phyloP scores from a whole-genome alignment of 768 basidiomycete genomes.

The Gloeophyllum trabeum region DNA sequence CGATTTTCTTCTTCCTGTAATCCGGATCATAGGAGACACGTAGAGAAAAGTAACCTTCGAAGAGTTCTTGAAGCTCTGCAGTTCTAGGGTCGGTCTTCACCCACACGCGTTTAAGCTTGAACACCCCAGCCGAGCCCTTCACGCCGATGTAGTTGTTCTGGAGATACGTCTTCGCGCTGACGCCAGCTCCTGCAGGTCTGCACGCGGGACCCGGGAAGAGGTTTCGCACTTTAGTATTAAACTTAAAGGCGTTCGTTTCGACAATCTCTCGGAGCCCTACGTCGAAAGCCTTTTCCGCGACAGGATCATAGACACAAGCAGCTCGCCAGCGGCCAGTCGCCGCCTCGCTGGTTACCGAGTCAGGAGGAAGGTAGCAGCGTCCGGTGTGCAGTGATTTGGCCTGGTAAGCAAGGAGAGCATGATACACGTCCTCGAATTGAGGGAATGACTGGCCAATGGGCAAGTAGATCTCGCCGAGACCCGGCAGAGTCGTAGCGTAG shows the following conservation, averaged over 20 bases:
- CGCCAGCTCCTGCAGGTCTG: neutral
- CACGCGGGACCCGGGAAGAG: neutral
- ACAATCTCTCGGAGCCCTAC: neutral
- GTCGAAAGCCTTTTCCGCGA: neutral
- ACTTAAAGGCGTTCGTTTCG: neutral
- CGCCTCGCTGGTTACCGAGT: neutral
- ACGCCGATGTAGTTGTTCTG: neutral
- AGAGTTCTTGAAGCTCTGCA: neutral
- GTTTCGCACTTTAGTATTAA: neutral
- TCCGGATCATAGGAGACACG: neutral
- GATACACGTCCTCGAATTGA: neutral
- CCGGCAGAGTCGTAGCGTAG: neutral
- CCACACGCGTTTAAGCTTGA: neutral
- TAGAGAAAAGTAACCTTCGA: neutral
- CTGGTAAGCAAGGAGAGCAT: neutral
- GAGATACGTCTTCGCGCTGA: neutral
- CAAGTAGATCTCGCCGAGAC: neutral
- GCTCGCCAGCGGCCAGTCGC: neutral
- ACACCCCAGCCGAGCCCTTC: neutral
- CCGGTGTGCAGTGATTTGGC: neutral
- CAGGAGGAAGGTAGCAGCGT: neutral
- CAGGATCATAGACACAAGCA: neutral
- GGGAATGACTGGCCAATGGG: neutral
- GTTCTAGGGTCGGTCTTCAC: neutral
- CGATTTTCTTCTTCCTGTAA: neutral